These are phyloP conservation scores for Naumovozyma castellii DNA, from an alignment of 805 yeast genomes.

Conservation along the genomic window DNA sequence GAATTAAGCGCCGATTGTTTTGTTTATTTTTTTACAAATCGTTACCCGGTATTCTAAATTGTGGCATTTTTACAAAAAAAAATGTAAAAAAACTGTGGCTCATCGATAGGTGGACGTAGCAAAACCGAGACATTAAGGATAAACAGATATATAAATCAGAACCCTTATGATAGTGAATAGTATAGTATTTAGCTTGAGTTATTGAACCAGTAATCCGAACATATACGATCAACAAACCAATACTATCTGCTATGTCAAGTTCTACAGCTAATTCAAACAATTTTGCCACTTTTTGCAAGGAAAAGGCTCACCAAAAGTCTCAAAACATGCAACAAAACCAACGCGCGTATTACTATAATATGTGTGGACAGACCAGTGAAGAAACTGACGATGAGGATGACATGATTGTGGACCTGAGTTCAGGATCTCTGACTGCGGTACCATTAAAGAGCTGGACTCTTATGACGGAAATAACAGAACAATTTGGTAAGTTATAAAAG, in stretches of 20 bases:
- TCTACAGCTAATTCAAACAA: neutral
- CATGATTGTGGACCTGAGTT: slow-evolving; percentile 23
- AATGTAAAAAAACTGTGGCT: neutral
- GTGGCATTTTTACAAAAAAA: neutral
- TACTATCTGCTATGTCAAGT: no score
- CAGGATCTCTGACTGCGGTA: slow-evolving; percentile 24
- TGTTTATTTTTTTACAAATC: no score
- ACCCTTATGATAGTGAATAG: no score
- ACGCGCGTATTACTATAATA: neutral
- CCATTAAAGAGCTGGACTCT: slow-evolving; percentile 17
- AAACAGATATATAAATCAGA: neutral
- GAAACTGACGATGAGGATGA: slow-evolving; percentile 16
- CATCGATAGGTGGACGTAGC: neutral
- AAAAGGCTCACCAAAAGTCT: neutral
- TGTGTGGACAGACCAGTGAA: neutral
- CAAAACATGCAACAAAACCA: no score
- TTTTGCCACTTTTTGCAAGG: neutral
- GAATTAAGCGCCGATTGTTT: no score
- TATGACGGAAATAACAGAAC: slow-evolving; percentile 21
- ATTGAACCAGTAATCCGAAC: no score
- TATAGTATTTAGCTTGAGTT: no score
- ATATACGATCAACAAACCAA: no score
- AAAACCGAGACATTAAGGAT: neutral
- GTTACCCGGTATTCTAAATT: neutral
- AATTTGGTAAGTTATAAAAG: slow-evolving; percentile 17